Percentiles rank a stretch among this genome's conserved stretches.
These are phyloP conservation scores for Tuber indicum DNA, from an alignment of 495 filamentous ascomycete species.

Conservation along the genomic window DNA sequence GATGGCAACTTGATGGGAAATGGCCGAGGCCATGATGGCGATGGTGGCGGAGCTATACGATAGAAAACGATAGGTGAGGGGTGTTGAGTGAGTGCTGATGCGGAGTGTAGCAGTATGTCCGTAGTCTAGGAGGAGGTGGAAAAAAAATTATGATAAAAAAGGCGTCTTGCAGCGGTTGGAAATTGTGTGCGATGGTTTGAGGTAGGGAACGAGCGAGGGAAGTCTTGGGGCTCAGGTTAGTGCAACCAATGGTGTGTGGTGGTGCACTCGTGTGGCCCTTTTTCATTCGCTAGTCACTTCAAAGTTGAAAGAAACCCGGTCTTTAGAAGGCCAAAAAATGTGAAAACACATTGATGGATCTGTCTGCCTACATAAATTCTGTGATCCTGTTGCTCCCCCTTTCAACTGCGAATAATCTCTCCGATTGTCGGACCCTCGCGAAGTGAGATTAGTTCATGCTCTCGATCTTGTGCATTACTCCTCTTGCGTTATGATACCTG, in stretches of 20 bases:
- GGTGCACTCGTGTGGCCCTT: not conserved
- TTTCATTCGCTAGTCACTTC: not conserved
- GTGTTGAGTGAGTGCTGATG: not conserved
- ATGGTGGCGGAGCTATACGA: not conserved
- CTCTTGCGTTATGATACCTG: not conserved
- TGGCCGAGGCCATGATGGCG: slow-evolving; percentile 53
- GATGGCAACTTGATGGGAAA: slow-evolving; percentile 62
- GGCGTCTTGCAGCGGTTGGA: not conserved
- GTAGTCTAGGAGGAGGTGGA: not conserved
- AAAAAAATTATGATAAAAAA: not conserved
- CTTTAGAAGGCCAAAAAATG: not conserved
- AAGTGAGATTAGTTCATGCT: not conserved
- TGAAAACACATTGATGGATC: not conserved
- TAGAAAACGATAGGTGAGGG: not conserved
- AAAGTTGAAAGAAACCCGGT: not conserved
- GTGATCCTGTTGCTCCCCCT: not conserved
- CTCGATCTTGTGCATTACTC: slow-evolving; percentile 1
- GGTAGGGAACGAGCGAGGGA: not conserved
- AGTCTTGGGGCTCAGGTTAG: not conserved
- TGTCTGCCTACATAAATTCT: not conserved
- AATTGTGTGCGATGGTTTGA: not conserved
- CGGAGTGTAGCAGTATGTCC: slow-evolving; percentile 3
- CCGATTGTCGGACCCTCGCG: not conserved
- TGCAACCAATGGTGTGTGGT: not conserved
- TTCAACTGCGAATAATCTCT: not conserved